phyloP scores from a whole-genome alignment of 176 grass and related monocot species.

The Eremochloa ophiuroides region DNA sequence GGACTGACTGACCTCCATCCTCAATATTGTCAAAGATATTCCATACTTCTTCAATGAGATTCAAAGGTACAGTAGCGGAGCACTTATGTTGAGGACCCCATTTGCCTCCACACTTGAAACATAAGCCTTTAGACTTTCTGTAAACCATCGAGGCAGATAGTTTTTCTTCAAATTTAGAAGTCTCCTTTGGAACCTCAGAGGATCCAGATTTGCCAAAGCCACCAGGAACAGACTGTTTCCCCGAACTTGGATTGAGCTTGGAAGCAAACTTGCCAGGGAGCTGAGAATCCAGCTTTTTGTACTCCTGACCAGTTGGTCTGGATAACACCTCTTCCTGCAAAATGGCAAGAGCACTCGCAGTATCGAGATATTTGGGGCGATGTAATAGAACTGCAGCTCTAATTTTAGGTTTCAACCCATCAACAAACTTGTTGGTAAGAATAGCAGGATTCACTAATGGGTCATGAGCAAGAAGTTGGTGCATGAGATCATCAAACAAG shows the following conservation, averaged over 20 bases:
- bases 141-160: not conserved
- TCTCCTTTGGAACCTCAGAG: too few relatives aligned
- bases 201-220: too few relatives aligned
- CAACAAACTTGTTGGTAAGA: not conserved
- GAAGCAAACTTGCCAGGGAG: too few relatives aligned
- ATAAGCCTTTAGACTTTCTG: not conserved
- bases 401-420: not conserved
- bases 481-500: not conserved
- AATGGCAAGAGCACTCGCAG: not conserved
- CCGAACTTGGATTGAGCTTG: too few relatives aligned
- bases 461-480: not conserved
- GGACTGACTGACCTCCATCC: too few relatives aligned
- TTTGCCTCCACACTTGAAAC: not conserved
- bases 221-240: too few relatives aligned
- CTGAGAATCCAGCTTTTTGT: too few relatives aligned
- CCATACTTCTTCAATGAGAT: not conserved
- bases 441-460: not conserved
- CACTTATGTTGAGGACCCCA: not conserved
- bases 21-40: not conserved
- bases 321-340: not conserved
- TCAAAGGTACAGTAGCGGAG: not conserved
- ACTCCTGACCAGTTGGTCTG: fast-evolving
- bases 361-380: not conserved
- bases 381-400: not conserved
- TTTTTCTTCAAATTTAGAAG: not conserved